Conservation (phyloP, 2,329 filamentous ascomycete genomes). For the Colletotrichum sublineola region DNA sequence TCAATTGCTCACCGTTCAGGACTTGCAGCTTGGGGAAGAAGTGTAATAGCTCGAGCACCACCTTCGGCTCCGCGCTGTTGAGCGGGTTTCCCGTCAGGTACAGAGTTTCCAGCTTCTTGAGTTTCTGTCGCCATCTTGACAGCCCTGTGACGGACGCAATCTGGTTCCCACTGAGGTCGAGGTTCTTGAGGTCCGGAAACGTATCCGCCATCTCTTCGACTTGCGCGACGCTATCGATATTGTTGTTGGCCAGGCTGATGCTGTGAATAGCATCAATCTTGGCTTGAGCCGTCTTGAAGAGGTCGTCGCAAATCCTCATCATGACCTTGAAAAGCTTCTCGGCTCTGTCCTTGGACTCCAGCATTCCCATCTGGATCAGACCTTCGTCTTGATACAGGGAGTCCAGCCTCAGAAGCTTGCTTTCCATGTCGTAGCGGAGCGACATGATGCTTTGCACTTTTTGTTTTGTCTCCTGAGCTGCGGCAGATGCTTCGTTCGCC, state of each 20-base stretch:
- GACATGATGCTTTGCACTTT: slow-evolving; percentile 79
- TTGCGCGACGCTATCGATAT: slow-evolving; percentile 77
- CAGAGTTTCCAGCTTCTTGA: slow-evolving; percentile 83
- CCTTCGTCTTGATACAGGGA: slow-evolving; percentile 78
- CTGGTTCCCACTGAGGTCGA: slow-evolving; percentile 89
- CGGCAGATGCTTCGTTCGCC: slow-evolving; percentile 61
- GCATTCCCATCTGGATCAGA: slow-evolving; percentile 81
- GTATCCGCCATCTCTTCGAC: slow-evolving; percentile 83
- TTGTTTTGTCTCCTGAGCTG: slow-evolving; percentile 72
- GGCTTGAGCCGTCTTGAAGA: slow-evolving; percentile 78
- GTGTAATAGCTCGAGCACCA: slow-evolving; percentile 76
- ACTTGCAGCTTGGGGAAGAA: slow-evolving; percentile 88
- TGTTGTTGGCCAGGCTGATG: slow-evolving; percentile 85
- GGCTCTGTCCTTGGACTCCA: slow-evolving; percentile 76
- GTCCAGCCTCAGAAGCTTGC: slow-evolving; percentile 88
- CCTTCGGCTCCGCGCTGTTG: slow-evolving; percentile 69
- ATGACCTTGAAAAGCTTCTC: slow-evolving; percentile 93
- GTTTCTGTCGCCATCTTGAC: slow-evolving; percentile 82
- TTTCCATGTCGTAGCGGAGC: slow-evolving; percentile 77
- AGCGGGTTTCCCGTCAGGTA: slow-evolving; percentile 84
- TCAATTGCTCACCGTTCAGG: slow-evolving; percentile 81
- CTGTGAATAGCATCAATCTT: slow-evolving; percentile 85
- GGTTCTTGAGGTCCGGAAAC: slow-evolving; percentile 87
- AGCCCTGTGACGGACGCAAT: slow-evolving; percentile 77
- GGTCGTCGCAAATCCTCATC: slow-evolving; percentile 85